Conservation (phyloP, 805 yeast genomes). For the Pichia ethanolica region DNA sequence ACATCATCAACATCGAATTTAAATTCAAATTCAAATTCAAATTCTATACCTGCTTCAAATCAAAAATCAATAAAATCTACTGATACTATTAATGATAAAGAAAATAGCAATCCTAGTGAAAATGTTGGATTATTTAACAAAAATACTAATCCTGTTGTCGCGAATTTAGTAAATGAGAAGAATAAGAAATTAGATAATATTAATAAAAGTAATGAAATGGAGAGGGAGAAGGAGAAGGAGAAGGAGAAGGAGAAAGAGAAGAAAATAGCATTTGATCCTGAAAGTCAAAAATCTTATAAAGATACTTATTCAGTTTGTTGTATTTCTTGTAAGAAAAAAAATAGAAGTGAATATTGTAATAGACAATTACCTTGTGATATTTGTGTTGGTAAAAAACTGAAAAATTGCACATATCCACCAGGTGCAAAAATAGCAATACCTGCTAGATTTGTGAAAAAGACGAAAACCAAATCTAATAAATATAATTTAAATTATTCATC, state of each 20-base stretch:
- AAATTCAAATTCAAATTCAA: background rate
- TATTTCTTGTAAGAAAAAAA: slow-evolving; percentile 8
- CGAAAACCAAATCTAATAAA: background rate
- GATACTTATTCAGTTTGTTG: slow-evolving; percentile 7
- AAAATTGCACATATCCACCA: slow-evolving; percentile 8
- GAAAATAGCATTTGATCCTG: background rate
- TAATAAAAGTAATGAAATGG: background rate
- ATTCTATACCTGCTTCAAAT: background rate
- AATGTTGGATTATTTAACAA: background rate
- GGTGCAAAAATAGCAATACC: slow-evolving; percentile 6
- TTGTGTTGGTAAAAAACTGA: slow-evolving; percentile 8
- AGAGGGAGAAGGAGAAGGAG: no score
- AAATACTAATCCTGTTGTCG: background rate
- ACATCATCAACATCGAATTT: background rate
- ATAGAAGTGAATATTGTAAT: slow-evolving; percentile 7
- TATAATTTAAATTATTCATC: background rate
- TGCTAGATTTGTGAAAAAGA: background rate
- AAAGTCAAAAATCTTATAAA: slow-evolving; percentile 4
- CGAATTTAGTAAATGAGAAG: background rate
- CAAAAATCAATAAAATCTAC: background rate
- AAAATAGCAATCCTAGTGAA: no score
- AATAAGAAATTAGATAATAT: no score
- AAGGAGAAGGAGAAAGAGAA: no score
- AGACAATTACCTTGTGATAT: slow-evolving; percentile 11
- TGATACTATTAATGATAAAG: no score